Evolutionary conservation across 2,329 filamentous ascomycete species (phyloP), one percentile per base, ranked within the genome.

Genomic region (Claviceps monticola): DNA sequence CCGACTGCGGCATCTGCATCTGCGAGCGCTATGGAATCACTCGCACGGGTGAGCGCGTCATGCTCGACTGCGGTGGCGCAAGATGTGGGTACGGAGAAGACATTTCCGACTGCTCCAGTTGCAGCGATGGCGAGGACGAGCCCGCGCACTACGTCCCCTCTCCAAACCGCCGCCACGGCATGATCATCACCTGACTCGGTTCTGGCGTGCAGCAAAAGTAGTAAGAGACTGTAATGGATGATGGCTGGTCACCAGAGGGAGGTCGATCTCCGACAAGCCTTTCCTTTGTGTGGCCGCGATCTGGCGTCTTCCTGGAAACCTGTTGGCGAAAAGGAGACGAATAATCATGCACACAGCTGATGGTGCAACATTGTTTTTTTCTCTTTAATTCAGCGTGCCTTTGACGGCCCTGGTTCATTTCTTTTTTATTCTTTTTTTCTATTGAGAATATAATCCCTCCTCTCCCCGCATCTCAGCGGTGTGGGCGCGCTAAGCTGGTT

Each of bases 21-120:
- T 97, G 91, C 73, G 88, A 96, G 70, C 87, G 90, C 73, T 96
- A 93, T 74, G 91, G 90, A 61, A 95, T 97, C 75, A 96, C 90
- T 58, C 86, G 89, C 72, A 83, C 84, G 68, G 89, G 90, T 65
- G 86, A 94, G 69, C 84, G 90, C 63, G 86, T 97, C 78, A 93
- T 91, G 79, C 82, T 96, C 68, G 90, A 96, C 79, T 97, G 91
- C 65, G 89, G 89, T 61, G 91, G 91, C 60, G 75, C 82, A 56
- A 84, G 88, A 66, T 96, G 91, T 71, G 87, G 88, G 63, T 93
- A 86, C 72, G 79, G 78, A 57, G 83, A 87, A 62, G 81, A 85
- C 55, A 79, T 75, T 56, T 78, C 74, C 50, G 78, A 80, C 52
- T 88, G 83, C 75, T 88, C 82, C 59, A 84, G 78, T 60, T 83